Evolutionary conservation across 1,139 yeast species (phyloP).

Genomic region (Nakaseomyces bracarensis): DNA sequence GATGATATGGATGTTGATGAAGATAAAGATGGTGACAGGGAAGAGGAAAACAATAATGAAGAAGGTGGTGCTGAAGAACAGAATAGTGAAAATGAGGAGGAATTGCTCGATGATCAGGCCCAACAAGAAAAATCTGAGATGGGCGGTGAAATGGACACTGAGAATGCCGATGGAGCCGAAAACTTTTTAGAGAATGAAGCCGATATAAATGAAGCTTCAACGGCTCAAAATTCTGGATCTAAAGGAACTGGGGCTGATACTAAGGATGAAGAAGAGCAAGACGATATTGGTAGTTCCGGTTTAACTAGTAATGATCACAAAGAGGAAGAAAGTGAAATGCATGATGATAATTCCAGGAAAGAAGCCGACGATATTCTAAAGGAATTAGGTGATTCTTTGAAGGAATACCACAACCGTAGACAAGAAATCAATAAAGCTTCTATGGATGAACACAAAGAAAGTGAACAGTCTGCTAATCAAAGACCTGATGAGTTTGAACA

Average conservation of each 20-base stretch:
- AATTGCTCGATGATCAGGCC: slow-evolving; percentile 10
- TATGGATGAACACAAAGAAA: slow-evolving; percentile 36
- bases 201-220: slow-evolving; percentile 56
- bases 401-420: slow-evolving; percentile 85
- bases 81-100: slow-evolving; percentile 31
- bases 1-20: slow-evolving; percentile 22
- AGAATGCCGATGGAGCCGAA: slow-evolving; percentile 39
- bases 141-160: slow-evolving; percentile 29
- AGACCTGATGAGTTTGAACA: slow-evolving; percentile 89
- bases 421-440: slow-evolving; percentile 71
- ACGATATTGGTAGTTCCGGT: slow-evolving; percentile 63
- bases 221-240: slow-evolving; percentile 62
- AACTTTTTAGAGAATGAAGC: slow-evolving; percentile 46
- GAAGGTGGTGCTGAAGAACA: slow-evolving; percentile 27
- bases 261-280: slow-evolving; percentile 56
- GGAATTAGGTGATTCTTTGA: slow-evolving; percentile 82
- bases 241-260: slow-evolving; percentile 74
- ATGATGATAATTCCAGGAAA: slow-evolving; percentile 58
- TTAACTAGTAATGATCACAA: slow-evolving; percentile 44
- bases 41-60: slow-evolving; percentile 21
- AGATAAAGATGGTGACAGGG: slow-evolving; percentile 30
- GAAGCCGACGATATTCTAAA: slow-evolving; percentile 75
- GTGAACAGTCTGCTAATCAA: slow-evolving; percentile 49
- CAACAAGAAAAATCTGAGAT: slow-evolving; percentile 14
- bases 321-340: slow-evolving; percentile 35